Base-by-base conservation (phyloP, 805 yeast genomes). In the Yarrowia alimentaria region DNA sequence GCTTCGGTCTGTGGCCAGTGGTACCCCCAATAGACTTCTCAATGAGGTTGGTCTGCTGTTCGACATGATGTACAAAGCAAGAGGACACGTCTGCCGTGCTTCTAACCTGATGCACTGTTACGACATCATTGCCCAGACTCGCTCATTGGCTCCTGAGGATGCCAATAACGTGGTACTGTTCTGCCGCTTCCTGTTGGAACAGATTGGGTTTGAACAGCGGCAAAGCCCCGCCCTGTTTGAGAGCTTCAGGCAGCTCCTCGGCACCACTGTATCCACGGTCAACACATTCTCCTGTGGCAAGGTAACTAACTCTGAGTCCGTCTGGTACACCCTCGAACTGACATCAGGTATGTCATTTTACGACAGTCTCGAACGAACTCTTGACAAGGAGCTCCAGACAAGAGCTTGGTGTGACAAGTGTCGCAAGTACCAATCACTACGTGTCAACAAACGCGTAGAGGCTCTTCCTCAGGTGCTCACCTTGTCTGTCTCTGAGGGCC, bases 31-130 rank as follows among this genome's bases (percentile, higher is more conserved):
- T 64, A 6, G 63, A 61, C 38, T 90, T 3, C 66, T 89, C 20
- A 80, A 85, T 42, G 97, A 93, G 62, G 68, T 90, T 37, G 99
- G 96, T 0, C 87, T 88, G 56, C 68, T 94, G 11, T 87, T 80
- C 66, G 98, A 94, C 61, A 91, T 93, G 99, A 75, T 91, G 67
- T 75, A 75, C 32, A 85, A 86, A 63, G 88, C 96, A 0, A 68
- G 75, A 11, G 93, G 95, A 0, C 76, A 77, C 29, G 86, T 85
- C 58, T 88, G 91, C 59, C 78, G 86, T 30, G 83, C 96, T 0
- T 72, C 89, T 1, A 93, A 93, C 62, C 88, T 43, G 14, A 43
- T 43, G 50, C 37, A 43, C 10, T 30, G 37, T 16, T 43, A 30
- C 30, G 37, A 43, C 6, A 37, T 29, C 9, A 22, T 43, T 43